phyloP scores from a whole-genome alignment of 2,329 filamentous ascomycete species.

The Cyphellophora attinorum region DNA sequence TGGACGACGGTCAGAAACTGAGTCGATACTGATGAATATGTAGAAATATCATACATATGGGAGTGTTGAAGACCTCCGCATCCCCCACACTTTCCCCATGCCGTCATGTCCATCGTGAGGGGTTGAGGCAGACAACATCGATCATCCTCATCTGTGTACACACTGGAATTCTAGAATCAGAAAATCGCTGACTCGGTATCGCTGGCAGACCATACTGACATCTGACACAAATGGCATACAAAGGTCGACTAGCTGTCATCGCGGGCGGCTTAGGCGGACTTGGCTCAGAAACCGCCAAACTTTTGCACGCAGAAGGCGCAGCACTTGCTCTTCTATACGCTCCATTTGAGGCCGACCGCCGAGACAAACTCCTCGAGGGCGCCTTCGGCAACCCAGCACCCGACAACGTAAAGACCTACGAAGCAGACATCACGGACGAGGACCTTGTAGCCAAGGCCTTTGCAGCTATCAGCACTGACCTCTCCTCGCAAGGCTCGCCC shows the following conservation, averaged over 20 bases:
- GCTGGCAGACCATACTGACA: no score
- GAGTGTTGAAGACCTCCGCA: no score
- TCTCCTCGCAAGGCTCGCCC: background rate
- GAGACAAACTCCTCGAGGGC: conserved; percentile 26
- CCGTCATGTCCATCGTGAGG: no score
- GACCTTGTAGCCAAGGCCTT: conserved; percentile 37
- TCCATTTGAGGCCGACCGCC: conserved; percentile 33
- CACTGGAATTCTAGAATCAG: no score
- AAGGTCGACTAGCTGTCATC: conserved; percentile 31
- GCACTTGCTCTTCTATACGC: conserved; percentile 37
- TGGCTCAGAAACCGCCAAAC: conserved; percentile 32
- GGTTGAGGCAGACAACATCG: no score
- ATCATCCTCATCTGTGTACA: no score
- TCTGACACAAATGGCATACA: conserved; percentile 33
- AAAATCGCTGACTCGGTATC: no score
- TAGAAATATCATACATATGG: no score
- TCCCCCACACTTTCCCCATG: no score
- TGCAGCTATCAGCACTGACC: conserved; percentile 2
- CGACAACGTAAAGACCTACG: conserved; percentile 24
- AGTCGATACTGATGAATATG: no score
- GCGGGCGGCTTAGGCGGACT: conserved; percentile 35
- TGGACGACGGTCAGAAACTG: no score
- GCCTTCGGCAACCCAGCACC: conserved; percentile 23
- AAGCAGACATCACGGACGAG: conserved; percentile 40
- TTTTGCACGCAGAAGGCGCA: conserved; percentile 31